Conservation (phyloP, 305 asterid species). For the Solanum hybrid region DNA sequence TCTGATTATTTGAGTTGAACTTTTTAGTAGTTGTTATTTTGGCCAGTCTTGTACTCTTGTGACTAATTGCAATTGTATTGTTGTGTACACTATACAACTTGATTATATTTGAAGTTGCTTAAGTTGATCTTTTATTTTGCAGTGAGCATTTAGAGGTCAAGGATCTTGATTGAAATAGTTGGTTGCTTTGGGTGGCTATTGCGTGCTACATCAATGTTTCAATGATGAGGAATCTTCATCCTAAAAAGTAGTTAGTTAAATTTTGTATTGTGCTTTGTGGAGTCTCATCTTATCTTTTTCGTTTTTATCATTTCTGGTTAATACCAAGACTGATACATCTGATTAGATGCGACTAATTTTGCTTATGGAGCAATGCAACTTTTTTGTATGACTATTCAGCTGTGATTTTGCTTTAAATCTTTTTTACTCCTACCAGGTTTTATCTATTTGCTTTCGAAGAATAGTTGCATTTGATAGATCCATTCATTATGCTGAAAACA, state of each 20-base stretch:
- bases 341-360: neutral
- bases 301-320: neutral
- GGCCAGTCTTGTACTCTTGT: neutral
- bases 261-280: constrained; percentile 5
- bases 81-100: neutral
- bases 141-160: neutral
- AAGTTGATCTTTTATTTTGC: neutral
- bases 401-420: neutral
- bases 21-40: neutral
- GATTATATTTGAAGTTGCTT: neutral
- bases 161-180: neutral
- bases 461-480: neutral
- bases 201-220: neutral
- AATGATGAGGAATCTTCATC: neutral
- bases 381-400: neutral
- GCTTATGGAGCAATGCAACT: neutral
- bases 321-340: neutral
- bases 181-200: neutral
- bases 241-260: neutral
- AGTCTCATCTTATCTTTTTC: neutral
- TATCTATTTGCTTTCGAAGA: neutral
- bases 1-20: neutral
- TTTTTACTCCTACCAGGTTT: neutral
- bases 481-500: neutral
- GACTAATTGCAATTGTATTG: neutral